Conservation (phyloP, 768 basidiomycete genomes). For the Gautieria morchelliformis region DNA sequence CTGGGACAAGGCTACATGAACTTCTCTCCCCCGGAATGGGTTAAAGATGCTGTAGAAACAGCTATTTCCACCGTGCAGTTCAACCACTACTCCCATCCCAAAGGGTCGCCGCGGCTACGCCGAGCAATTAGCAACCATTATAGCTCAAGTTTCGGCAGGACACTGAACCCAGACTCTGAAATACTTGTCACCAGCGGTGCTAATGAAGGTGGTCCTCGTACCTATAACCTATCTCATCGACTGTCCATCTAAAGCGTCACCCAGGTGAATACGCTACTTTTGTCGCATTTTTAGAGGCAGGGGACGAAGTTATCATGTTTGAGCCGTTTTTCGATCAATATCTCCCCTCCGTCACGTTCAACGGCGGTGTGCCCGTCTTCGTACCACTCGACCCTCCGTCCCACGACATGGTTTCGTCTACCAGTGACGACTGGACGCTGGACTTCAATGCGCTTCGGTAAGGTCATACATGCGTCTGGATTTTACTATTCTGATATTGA, state of each 20-base stretch:
- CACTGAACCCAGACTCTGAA: constrained; percentile 76
- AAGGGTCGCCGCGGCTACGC: constrained; percentile 78
- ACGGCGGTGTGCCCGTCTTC: constrained; percentile 86
- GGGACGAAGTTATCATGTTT: constrained; percentile 97
- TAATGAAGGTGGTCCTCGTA: constrained; percentile 67
- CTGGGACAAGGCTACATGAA: constrained; percentile 95
- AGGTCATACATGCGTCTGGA: constrained; percentile 8
- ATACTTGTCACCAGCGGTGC: constrained; percentile 95
- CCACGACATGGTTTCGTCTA: constrained; percentile 34
- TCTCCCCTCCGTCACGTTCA: constrained; percentile 86
- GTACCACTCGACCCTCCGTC: constrained; percentile 90
- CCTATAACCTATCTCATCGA: not conserved
- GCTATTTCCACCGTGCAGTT: constrained; percentile 53
- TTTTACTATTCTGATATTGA: not conserved
- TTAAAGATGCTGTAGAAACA: constrained; percentile 60
- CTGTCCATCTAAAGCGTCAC: constrained; percentile 7
- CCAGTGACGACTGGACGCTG: constrained; percentile 77
- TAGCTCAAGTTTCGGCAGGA: constrained; percentile 49
- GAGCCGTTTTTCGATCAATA: constrained; percentile 99
- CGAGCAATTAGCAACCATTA: constrained; percentile 82
- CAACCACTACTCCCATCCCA: constrained; percentile 89
- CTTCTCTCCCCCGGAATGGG: constrained; percentile 76
- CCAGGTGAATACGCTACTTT: constrained; percentile 91
- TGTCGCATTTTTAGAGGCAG: constrained; percentile 81
- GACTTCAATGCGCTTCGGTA: constrained; percentile 84